phyloP scores from a whole-genome alignment of 1,284 basidiomycete species.

The Coriolopsis trogii region DNA sequence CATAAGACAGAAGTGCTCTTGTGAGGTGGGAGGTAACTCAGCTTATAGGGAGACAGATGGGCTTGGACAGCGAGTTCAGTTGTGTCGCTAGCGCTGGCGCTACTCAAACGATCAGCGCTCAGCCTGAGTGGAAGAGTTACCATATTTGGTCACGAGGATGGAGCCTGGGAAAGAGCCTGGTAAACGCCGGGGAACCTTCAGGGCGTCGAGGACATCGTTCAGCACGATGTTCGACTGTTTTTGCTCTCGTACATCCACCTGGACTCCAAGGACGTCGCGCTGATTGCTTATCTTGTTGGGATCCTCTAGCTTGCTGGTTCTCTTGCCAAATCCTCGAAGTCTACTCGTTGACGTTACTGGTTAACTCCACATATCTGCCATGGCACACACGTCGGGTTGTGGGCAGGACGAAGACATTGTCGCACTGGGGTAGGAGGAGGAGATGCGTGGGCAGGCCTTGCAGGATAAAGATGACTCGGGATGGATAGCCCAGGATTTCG shows the following conservation, averaged over 20 bases:
- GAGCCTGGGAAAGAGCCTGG: slow-evolving; percentile 20
- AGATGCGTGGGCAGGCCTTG: not conserved
- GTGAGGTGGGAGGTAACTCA: no score
- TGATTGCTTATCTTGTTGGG: not conserved
- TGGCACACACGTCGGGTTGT: not conserved
- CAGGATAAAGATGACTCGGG: no score
- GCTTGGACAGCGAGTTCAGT: no score
- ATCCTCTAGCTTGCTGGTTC: not conserved
- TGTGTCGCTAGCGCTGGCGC: no score
- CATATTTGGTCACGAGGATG: no score
- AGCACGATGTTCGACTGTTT: slow-evolving; percentile 11
- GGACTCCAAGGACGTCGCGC: slow-evolving; percentile 2
- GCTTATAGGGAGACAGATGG: no score
- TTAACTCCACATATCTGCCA: not conserved
- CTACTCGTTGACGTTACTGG: not conserved
- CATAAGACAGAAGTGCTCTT: no score
- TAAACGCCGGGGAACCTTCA: slow-evolving; percentile 21
- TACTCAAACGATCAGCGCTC: no score
- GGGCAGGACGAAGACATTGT: not conserved
- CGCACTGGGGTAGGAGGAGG: not conserved
- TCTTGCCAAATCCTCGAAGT: not conserved
- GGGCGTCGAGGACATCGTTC: slow-evolving; percentile 19
- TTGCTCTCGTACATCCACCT: slow-evolving; percentile 22
- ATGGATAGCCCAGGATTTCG: no score
- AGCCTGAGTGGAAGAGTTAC: no score